Evolutionary conservation across 2,329 filamentous ascomycete genomes (phyloP), one percentile per base, ranked within the genome.

Genomic region (Aspergillus sp.): DNA sequence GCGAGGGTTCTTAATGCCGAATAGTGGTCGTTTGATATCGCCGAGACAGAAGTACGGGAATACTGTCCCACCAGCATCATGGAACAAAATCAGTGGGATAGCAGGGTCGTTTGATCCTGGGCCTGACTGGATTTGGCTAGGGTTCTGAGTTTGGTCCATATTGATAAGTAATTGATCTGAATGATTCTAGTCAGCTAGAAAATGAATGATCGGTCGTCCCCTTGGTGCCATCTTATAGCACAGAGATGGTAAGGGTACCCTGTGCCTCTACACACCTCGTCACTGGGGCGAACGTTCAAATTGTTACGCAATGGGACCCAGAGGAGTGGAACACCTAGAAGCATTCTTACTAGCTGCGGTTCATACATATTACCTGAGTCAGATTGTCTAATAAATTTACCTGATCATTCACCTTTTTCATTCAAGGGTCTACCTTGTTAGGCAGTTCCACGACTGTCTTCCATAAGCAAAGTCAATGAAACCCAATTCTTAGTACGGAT

Each of bases 51-150:
- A 57, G 26, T 60, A 60, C 4, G 49, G 54, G 4, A 60, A 29
- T 4, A 60, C 47, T 4, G 58, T 57, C 32, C 58, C 58, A 6
- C 54, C 58, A 14, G 55, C 58, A 49, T 60, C 55, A 20, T 60
- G 58, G 12, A 60, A 55, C 6, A 60, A 52, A 10, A 60, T 39
- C 11, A 60, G 14, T 1, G 58, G 55, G 49, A 20, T 55, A 6
- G 51, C n/a, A 2, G 22, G 9, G 9, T 18, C 47, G 10, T 29
- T n/a, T 1, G 26, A 16, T 5, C 14, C 22, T 4, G 42, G 22
- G 4, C 26, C 49, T 2, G 42, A n/a, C 53, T 59, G 57, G 49
- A 59, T 56, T 16, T 22, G 16, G 49, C n/a, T 52, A 4, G 57
- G 57, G 22, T 56, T 59, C 32, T 54, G 57, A 24, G 42, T 59